Evolutionary conservation across 1,139 yeast genomes (phyloP), one percentile per base, ranked within the genome.

Genomic region (Suhomyces maxii): DNA sequence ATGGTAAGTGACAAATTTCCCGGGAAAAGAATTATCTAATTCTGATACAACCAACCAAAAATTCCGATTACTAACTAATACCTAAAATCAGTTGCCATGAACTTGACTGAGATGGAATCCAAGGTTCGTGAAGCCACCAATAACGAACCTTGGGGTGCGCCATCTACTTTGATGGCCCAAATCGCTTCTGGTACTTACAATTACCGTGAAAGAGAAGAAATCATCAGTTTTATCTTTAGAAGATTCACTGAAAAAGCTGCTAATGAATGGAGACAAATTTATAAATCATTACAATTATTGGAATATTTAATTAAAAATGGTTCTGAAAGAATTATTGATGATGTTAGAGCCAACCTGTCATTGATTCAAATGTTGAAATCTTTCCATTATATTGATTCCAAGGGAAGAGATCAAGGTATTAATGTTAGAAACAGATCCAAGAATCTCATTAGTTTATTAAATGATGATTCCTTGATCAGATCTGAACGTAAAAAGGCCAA

Each of bases 141-240:
- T 65, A 93, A 93, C 64, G 99, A 93, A 67, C 99, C 99, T 2
- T 93, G 99, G 99, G 99, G 99, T n/a, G 95, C 97, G 3, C 84
- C 96, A 2, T 80, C 95, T 6, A 81, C 96, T 2, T 71, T 88
- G 62, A 93, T 95, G 98, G 87, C 86, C 52, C 95, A 90, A 63
- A 93, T 95, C 58, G 95, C 99, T 6, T 87, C 90, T 32, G 98
- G 96, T 2, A 93, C 99, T 6, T 89, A 89, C 68, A 89, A 88
- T 67, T 87, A 87, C 60, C 72, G 89, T 53, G 95, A 86, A 59
- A 69, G 95, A 50, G 91, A 86, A 60, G 95, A 86, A 60, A 81
- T 86, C 50, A 70, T 83, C 43, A 83, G 86, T 3, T 83, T 85
- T 76, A 76, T 84, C 34, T 83, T 84, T 62, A 76, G 89, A 60